Evolutionary conservation across 108 stramenopile genomes (phyloP).

Genomic region (Epithemia pelagica): DNA sequence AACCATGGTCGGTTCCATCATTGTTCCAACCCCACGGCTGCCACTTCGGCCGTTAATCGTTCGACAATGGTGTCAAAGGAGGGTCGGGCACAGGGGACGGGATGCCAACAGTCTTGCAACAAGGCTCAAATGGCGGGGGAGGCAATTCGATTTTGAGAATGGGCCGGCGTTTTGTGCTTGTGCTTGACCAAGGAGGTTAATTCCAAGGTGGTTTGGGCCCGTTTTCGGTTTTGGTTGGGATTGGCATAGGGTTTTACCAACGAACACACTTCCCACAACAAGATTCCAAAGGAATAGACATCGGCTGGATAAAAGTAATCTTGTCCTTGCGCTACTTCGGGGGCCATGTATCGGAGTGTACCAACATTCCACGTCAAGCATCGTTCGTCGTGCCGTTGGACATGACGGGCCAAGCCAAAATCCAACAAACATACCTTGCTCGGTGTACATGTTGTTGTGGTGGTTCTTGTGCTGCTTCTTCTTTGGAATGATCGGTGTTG

Average conservation of each 20-base stretch:
- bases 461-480: background rate
- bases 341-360: conserved; percentile 11
- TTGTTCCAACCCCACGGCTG: no score
- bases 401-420: conserved; percentile 18
- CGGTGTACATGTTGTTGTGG: background rate
- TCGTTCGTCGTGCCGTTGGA: background rate
- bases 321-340: conserved; percentile 49
- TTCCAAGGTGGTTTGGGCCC: no score
- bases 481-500: no score
- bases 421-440: conserved; percentile 9
- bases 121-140: background rate
- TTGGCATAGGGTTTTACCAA: conserved; percentile 10
- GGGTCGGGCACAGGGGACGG: background rate
- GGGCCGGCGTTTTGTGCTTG: no score
- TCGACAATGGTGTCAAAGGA: no score
- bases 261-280: conserved; percentile 39
- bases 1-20: no score
- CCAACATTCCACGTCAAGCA: background rate
- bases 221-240: no score
- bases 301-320: conserved; percentile 67
- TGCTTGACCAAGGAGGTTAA: no score
- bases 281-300: conserved; percentile 65
- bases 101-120: background rate
- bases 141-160: no score
- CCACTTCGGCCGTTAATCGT: no score